phyloP scores from a whole-genome alignment of 192 early-diverging fungal genomes.

The Mortierella hygrophila region DNA sequence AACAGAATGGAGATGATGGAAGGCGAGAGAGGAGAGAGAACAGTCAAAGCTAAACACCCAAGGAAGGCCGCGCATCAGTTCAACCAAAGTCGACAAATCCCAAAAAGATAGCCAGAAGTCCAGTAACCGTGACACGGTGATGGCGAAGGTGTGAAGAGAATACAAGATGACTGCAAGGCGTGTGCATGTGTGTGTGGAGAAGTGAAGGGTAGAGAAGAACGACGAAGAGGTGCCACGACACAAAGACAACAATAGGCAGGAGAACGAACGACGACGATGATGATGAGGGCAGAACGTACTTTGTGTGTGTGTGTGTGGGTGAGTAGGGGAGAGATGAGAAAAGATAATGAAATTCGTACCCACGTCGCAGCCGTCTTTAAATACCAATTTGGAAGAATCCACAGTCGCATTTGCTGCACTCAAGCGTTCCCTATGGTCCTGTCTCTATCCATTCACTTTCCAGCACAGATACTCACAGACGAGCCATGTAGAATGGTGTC shows the following conservation, averaged over 20 bases:
- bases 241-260: not conserved
- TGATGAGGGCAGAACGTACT: conserved; percentile 10
- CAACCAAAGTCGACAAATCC: not conserved
- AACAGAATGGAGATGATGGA: not conserved
- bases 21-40: not conserved
- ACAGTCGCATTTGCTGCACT: not conserved
- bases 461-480: not conserved
- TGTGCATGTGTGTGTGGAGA: too few relatives aligned
- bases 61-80: not conserved
- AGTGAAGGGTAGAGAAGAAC: not conserved
- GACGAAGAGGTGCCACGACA: not conserved
- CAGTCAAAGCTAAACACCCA: not conserved
- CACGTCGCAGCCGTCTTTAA: not conserved
- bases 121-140: not conserved
- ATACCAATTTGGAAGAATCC: not conserved
- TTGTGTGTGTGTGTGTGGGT: not conserved
- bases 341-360: not conserved
- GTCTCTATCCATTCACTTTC: not conserved
- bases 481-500: not conserved
- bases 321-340: not conserved
- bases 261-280: conserved; percentile 18
- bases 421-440: not conserved
- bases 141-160: not conserved
- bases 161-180: too few relatives aligned
- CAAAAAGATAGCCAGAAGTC: not conserved